These are phyloP conservation scores for Bullera alba DNA, from an alignment of 768 basidiomycete genomes.

Conservation along the genomic window DNA sequence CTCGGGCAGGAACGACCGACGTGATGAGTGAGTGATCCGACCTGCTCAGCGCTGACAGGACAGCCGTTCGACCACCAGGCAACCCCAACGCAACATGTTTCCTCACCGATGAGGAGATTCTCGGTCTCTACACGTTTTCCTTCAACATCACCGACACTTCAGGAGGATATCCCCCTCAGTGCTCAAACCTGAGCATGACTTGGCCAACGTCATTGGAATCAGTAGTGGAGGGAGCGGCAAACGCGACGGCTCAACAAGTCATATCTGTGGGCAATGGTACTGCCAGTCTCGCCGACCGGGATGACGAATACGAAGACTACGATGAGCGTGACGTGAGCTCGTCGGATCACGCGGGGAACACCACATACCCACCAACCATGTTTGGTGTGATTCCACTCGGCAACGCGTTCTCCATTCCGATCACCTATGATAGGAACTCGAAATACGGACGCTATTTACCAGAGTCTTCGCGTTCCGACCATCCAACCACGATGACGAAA, in stretches of 20 bases:
- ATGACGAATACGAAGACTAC: neutral
- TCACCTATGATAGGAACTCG: conserved; percentile 20
- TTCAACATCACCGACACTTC: conserved; percentile 28
- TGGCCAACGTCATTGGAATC: conserved; percentile 38
- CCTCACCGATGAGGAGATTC: conserved; percentile 24
- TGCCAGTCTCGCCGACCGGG: neutral
- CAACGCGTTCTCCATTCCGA: conserved; percentile 36
- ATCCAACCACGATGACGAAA: conserved; percentile 26
- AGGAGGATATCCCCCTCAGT: conserved; percentile 27
- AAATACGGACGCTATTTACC: conserved; percentile 26
- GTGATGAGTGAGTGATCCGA: conserved; percentile 26
- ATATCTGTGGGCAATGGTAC: neutral
- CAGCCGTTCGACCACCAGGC: conserved; percentile 10
- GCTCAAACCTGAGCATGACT: conserved; percentile 29
- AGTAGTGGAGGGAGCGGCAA: conserved; percentile 17
- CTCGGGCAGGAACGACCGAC: conserved; percentile 35
- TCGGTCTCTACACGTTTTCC: conserved; percentile 31
- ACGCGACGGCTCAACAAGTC: neutral
- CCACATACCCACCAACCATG: conserved; percentile 36
- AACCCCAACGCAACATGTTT: conserved; percentile 22
- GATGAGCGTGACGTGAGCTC: conserved; percentile 12
- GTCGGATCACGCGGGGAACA: conserved; percentile 29
- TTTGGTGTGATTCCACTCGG: conserved; percentile 41
- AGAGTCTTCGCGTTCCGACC: conserved; percentile 18
- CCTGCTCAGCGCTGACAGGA: neutral